Evolutionary conservation across 371 early-diverging fungal genomes (phyloP).

Genomic region (Mortierella sp.): DNA sequence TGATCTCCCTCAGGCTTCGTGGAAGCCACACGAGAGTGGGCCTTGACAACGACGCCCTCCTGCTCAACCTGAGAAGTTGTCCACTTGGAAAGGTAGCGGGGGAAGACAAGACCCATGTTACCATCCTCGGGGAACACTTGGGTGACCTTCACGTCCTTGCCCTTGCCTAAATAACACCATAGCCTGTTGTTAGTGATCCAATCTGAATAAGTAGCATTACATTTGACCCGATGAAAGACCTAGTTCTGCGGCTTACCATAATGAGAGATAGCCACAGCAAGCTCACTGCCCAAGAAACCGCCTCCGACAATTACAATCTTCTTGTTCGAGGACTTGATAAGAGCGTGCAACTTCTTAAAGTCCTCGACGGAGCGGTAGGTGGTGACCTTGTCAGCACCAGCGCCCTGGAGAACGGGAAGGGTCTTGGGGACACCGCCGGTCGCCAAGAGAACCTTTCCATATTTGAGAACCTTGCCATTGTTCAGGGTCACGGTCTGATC

Average conservation of each 20-base stretch:
- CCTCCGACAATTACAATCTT: constrained; percentile 78
- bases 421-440: constrained; percentile 78
- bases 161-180: constrained; percentile 54
- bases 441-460: constrained; percentile 77
- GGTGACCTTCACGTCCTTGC: constrained; percentile 66
- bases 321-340: constrained; percentile 59
- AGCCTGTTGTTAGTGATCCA: too few relatives aligned
- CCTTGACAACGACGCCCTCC: constrained; percentile 71
- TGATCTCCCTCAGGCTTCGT: constrained; percentile 57
- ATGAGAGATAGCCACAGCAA: constrained; percentile 74
- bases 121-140: constrained; percentile 81
- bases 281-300: constrained; percentile 82
- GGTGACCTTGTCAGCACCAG: constrained; percentile 56
- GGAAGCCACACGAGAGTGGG: constrained; percentile 58
- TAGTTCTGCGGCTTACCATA: constrained; percentile 48
- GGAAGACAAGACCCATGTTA: constrained; percentile 80
- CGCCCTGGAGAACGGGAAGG: constrained; percentile 55
- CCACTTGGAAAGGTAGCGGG: constrained; percentile 77
- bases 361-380: constrained; percentile 77
- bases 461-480: constrained; percentile 68
- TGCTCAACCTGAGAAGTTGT: constrained; percentile 69
- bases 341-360: constrained; percentile 61
- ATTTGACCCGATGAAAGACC: too few relatives aligned
- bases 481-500: constrained; percentile 68
- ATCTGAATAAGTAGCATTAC: too few relatives aligned